Conservation (phyloP, 139 green algal genomes). For the Auxenochlorella pyrenoidosa region DNA sequence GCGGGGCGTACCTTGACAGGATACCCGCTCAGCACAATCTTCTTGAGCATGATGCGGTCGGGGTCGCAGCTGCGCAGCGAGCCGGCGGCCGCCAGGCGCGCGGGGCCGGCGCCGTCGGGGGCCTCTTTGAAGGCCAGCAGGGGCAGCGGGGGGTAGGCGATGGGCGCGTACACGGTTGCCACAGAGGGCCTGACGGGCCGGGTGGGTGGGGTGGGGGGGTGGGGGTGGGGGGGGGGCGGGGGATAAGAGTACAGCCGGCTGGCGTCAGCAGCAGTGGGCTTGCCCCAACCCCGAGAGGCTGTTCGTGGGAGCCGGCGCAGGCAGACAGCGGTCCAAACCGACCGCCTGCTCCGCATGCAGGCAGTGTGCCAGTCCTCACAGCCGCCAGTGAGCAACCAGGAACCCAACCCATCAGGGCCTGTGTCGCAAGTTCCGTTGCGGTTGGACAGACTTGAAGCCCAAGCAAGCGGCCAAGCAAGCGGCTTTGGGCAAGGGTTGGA, state of each 20-base stretch:
- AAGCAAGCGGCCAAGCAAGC: not conserved
- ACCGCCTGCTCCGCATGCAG: too few species aligned
- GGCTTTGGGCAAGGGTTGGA: too few species aligned
- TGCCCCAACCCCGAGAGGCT: too few species aligned
- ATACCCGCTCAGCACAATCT: constrained; percentile 87
- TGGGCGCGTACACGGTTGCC: constrained; percentile 86
- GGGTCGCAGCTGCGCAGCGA: constrained; percentile 79
- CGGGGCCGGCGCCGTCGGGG: not conserved
- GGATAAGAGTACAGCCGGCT: too few species aligned
- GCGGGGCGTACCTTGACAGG: constrained; percentile 73
- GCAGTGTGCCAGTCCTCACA: too few species aligned
- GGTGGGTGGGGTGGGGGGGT: not conserved
- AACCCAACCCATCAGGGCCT: too few species aligned
- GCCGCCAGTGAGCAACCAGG: too few species aligned
- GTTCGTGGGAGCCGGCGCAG: too few species aligned
- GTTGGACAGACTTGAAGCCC: too few species aligned
- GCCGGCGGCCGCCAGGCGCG: constrained; percentile 52
- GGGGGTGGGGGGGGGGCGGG: not conserved
- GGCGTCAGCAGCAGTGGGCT: too few species aligned
- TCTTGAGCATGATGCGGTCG: constrained; percentile 91
- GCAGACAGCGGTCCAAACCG: too few species aligned
- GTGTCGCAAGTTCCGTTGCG: not conserved
- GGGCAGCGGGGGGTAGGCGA: constrained; percentile 86
- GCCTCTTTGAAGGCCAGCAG: constrained; percentile 89
- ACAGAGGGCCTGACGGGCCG: constrained; percentile 60